A percentile compares a stretch with the other conserved stretches of the same genome.
Conservation (phyloP, 169 alveolate genomes). For the Cryptosporidium parvum region DNA sequence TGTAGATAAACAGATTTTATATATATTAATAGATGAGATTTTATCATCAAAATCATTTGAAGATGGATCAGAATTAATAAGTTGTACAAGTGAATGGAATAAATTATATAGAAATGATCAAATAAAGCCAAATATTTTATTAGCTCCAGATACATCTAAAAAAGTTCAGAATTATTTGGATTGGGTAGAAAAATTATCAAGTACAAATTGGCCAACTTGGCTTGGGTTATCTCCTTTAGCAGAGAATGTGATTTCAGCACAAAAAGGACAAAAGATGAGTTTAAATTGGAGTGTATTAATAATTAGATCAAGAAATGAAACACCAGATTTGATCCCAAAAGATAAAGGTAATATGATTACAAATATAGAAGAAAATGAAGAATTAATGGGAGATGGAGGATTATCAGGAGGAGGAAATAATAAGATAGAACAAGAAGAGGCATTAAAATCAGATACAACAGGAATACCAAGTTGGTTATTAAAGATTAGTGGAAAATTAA, state of each 20-base stretch:
- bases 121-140: constrained; percentile 59
- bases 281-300: constrained; percentile 24
- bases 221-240: constrained; percentile 60
- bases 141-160: constrained; percentile 62
- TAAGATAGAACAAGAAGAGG: not conserved
- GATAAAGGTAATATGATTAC: not conserved
- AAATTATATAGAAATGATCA: constrained; percentile 77
- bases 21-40: constrained; percentile 89
- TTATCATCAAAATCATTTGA: constrained; percentile 89
- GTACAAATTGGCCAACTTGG: constrained; percentile 56
- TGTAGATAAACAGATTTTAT: constrained; percentile 92
- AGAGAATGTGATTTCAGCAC: constrained; percentile 52
- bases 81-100: constrained; percentile 73
- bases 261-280: constrained; percentile 31
- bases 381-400: not conserved
- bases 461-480: constrained; percentile 64
- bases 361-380: not conserved
- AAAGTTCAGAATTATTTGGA: constrained; percentile 19
- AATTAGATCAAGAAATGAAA: constrained; percentile 49
- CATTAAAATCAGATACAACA: not conserved
- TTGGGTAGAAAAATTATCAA: constrained; percentile 25
- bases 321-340: constrained; percentile 54
- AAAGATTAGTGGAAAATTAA: not conserved
- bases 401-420: not conserved
- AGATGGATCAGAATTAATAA: constrained; percentile 80